Percentiles rank a stretch among this genome's conserved stretches.
These are phyloP conservation scores for Calocybe cyanea DNA, from an alignment of 768 basidiomycete species.

Conservation along the genomic window DNA sequence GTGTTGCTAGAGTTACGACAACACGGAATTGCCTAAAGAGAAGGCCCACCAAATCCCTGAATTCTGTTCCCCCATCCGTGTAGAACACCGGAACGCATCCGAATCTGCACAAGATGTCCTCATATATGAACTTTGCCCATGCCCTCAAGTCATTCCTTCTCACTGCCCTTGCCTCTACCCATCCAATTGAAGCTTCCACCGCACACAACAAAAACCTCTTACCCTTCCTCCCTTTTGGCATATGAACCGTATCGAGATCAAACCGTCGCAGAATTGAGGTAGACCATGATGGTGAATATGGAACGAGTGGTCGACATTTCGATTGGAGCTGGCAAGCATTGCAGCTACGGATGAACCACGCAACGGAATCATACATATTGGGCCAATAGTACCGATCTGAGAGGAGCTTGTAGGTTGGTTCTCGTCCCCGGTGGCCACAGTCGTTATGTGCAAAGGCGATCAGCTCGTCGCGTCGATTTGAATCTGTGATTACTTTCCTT, in stretches of 20 bases:
- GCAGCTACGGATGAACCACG: too few relatives aligned
- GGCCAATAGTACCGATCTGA: conserved; percentile 31
- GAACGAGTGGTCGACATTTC: conserved; percentile 15
- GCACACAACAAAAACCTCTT: conserved; percentile 16
- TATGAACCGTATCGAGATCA: conserved; percentile 25
- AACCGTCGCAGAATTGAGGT: conserved; percentile 21
- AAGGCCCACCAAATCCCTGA: conserved; percentile 20
- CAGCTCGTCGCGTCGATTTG: conserved; percentile 8
- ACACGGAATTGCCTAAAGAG: conserved; percentile 20
- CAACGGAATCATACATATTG: conserved; percentile 5
- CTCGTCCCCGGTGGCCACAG: conserved; percentile 26
- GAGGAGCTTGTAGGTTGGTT: conserved; percentile 20
- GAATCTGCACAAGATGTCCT: conserved; percentile 16
- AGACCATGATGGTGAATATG: conserved; percentile 16
- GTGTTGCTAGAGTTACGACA: conserved; percentile 20
- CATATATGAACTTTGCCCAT: conserved; percentile 19
- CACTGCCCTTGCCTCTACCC: conserved; percentile 24
- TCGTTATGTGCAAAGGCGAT: conserved; percentile 23
- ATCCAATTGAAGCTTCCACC: conserved; percentile 20
- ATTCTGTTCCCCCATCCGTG: conserved; percentile 26
- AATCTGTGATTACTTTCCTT: too few relatives aligned
- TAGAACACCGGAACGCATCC: conserved; percentile 7
- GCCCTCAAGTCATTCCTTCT: conserved; percentile 24
- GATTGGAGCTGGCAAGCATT: conserved; percentile 26
- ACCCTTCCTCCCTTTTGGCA: conserved; percentile 19